A percentile compares a stretch with the other conserved stretches of the same genome.
These are phyloP conservation scores for Colletotrichum siamense DNA, from an alignment of 2,329 filamentous ascomycete species.

Conservation along the genomic window DNA sequence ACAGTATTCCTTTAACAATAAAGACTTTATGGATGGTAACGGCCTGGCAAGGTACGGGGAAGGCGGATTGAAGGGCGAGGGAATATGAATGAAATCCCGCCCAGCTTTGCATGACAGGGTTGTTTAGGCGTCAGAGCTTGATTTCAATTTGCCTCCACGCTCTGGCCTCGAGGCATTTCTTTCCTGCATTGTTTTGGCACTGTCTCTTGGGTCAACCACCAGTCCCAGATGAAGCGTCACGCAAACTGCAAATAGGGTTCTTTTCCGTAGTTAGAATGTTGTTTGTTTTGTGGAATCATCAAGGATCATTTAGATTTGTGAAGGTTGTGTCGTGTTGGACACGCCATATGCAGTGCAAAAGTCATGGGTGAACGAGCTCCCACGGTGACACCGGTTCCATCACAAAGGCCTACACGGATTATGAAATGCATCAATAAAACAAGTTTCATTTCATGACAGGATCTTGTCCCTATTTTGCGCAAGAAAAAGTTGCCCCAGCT, in stretches of 20 bases:
- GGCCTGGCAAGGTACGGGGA: constrained; percentile 8
- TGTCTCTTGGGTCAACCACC: not conserved
- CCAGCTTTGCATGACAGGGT: constrained; percentile 23
- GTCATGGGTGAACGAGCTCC: not conserved
- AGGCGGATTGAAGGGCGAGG: constrained; percentile 5
- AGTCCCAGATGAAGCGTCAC: not conserved
- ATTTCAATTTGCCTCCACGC: constrained; percentile 8
- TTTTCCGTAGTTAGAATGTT: constrained; percentile 14
- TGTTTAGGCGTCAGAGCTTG: constrained; percentile 23
- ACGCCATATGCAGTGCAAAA: not conserved
- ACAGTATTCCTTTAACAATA: constrained; percentile 4
- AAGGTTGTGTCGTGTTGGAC: not conserved
- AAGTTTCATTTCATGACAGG: constrained; percentile 15
- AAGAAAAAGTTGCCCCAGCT: not conserved
- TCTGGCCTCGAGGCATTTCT: constrained; percentile 15
- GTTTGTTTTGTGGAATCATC: not conserved
- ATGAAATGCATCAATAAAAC: not conserved
- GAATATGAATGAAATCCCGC: not conserved
- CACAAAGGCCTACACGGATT: not conserved
- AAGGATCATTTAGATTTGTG: not conserved
- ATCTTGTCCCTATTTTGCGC: constrained; percentile 11
- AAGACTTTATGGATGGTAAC: constrained; percentile 15
- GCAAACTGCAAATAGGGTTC: not conserved
- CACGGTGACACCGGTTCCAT: not conserved
- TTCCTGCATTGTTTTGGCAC: constrained; percentile 5